Base-by-base conservation (phyloP, 176 grass and related monocot genomes). In the Metroxylon sagu region DNA sequence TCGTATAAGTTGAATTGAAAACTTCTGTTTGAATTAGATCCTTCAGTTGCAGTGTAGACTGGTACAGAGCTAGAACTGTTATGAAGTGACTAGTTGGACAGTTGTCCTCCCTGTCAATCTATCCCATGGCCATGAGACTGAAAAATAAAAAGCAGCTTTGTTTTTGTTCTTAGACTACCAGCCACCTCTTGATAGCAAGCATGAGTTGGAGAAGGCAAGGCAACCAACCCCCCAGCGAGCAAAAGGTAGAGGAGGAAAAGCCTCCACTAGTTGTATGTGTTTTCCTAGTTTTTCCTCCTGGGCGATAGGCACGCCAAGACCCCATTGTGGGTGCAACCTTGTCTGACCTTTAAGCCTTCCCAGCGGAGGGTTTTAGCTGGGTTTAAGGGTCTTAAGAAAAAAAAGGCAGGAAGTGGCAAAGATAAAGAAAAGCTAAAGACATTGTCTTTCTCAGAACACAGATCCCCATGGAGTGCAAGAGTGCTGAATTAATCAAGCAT, bases 31-130 rank as follows among this genome's bases (percentile, higher is more conserved):
- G 53, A 75, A 64, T 52, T 82, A 60, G 49, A 87, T 80, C 75
- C 73, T 66, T 76, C 75, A 72, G 61, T 72, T 60, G 69, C 56
- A 67, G 60, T 61, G 72, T 79, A 85, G 85, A 56, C 60, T 52
- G 65, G 64, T 72, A 84, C 71, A 76, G 79, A 71, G 54, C 65
- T 81, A 65, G 53, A 54, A 78, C 84, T 74, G 82, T 74, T 71
- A 52, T 74, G 85, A 89, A 73, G 80, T 95, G 86, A 95, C 90
- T 79, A 68, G 52, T 60, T 85, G 64, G 68, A 69, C 85, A 81
- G 79, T 75, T 53, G 49, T 60, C 54, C 28, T 65, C 19, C 51
- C 56, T 27, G 8, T 49, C 55, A 53, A 43, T 66, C 60, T 26
- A 48, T 56, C 56, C 49, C 14, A 35, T n/a, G 29, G 50, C 57